Conservation (phyloP, 768 basidiomycete species). For the Obba rivulosa region DNA sequence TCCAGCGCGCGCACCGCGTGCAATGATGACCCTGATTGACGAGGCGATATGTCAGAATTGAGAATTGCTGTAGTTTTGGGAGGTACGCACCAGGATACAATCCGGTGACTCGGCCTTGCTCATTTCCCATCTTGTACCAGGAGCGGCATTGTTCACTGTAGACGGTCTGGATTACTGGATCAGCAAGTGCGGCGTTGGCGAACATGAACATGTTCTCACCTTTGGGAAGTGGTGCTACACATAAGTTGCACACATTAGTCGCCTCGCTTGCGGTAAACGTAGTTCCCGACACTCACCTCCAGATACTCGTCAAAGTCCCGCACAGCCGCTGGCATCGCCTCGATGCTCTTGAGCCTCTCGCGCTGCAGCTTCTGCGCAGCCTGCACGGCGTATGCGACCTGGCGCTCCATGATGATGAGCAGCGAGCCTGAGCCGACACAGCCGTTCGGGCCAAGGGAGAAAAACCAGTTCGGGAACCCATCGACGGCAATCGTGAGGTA, state of each 20-base stretch:
- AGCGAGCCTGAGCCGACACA: constrained; percentile 50
- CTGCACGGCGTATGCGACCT: constrained; percentile 50
- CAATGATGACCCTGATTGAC: constrained; percentile 40
- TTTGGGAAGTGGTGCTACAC: constrained; percentile 40
- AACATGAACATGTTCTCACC: constrained; percentile 19
- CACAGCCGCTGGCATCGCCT: constrained; percentile 52
- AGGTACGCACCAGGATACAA: constrained; percentile 51
- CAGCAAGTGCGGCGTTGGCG: not conserved
- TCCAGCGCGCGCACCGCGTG: constrained; percentile 44
- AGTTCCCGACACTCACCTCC: constrained; percentile 31
- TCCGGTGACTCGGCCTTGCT: constrained; percentile 50
- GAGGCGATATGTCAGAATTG: not conserved
- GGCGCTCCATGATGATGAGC: constrained; percentile 47
- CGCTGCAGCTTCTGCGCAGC: constrained; percentile 55
- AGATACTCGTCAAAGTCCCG: constrained; percentile 57
- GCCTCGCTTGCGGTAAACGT: not conserved
- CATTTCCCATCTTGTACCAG: constrained; percentile 60
- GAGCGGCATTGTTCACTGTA: constrained; percentile 52
- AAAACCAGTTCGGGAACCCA: constrained; percentile 68
- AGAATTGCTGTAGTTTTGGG: not conserved
- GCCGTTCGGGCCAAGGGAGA: constrained; percentile 50
- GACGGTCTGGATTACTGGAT: constrained; percentile 37
- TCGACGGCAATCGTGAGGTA: constrained; percentile 56
- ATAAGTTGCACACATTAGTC: constrained; percentile 5
- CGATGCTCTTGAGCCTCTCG: constrained; percentile 56